Percentiles rank a stretch among this genome's conserved stretches.
These are phyloP conservation scores for Sarocladium strictum DNA, from an alignment of 2,329 filamentous ascomycete species.

Conservation along the genomic window DNA sequence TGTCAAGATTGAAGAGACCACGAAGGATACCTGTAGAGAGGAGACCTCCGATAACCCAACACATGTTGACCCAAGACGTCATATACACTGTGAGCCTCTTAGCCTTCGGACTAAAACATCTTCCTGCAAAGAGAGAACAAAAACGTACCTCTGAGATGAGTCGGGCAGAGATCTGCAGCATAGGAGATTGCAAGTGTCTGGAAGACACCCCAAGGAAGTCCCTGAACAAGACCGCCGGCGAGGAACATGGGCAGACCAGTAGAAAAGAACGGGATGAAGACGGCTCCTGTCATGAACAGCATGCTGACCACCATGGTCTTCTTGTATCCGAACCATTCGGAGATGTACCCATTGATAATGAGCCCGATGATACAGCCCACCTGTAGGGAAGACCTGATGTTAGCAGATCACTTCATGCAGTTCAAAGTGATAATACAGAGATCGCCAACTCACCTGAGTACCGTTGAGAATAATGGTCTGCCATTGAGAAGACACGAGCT, in stretches of 20 bases:
- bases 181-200: conserved; percentile 31
- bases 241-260: conserved; percentile 9
- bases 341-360: conserved; percentile 41
- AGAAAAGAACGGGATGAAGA: conserved; percentile 9
- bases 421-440: background rate
- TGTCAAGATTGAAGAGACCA: conserved; percentile 1
- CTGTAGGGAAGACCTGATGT: conserved; percentile 20
- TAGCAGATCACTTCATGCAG: background rate
- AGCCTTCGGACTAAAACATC: background rate
- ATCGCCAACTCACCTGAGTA: background rate
- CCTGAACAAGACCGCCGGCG: conserved; percentile 24
- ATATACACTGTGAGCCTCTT: conserved; percentile 23
- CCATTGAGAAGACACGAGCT: conserved; percentile 1
- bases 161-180: conserved; percentile 27
- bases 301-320: conserved; percentile 9
- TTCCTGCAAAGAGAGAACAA: conserved; percentile 13
- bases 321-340: conserved; percentile 7
- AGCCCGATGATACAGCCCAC: conserved; percentile 48
- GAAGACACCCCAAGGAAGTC: conserved; percentile 18
- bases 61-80: conserved; percentile 25
- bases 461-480: conserved; percentile 29
- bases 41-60: conserved; percentile 9
- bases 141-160: conserved; percentile 2
- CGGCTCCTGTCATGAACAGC: conserved; percentile 2
- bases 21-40: conserved; percentile 8